phyloP scores from a whole-genome alignment of 1,284 basidiomycete species.

The Entoloma clypeatum region DNA sequence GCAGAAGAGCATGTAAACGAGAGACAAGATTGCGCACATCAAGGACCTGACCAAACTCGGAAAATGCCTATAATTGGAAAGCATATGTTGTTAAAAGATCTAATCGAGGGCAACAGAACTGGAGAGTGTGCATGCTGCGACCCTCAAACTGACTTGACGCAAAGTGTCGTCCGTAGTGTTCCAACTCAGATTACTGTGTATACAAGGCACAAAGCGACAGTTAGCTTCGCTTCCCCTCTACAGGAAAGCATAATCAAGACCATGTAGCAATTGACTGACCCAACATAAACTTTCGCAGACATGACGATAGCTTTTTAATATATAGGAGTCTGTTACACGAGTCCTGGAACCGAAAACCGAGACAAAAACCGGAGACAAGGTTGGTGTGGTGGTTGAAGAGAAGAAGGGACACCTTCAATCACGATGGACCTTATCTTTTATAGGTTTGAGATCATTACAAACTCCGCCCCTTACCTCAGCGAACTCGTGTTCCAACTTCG shows the following conservation, averaged over 20 bases:
- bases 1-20: constrained; percentile 17
- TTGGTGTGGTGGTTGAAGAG: constrained; percentile 39
- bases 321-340: constrained; percentile 43
- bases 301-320: constrained; percentile 49
- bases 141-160: constrained; percentile 68
- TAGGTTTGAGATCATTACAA: constrained; percentile 38
- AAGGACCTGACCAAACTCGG: constrained; percentile 60
- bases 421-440: constrained; percentile 44
- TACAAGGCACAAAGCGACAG: constrained; percentile 37
- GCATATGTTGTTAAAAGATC: constrained; percentile 37
- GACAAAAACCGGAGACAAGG: constrained; percentile 48
- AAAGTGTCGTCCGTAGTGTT: constrained; percentile 91
- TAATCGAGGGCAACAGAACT: constrained; percentile 27
- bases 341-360: constrained; percentile 36
- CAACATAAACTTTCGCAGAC: constrained; percentile 82
- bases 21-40: constrained; percentile 67
- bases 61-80: constrained; percentile 65
- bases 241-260: constrained; percentile 42
- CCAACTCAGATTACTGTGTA: constrained; percentile 89
- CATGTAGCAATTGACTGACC: constrained; percentile 63
- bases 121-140: constrained; percentile 34
- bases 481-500: constrained; percentile 1
- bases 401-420: constrained; percentile 31
- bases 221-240: constrained; percentile 49
- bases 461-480: constrained; percentile 44